Conservation (phyloP, 1,139 yeast genomes). For the Eremothecium sinecaudum region DNA sequence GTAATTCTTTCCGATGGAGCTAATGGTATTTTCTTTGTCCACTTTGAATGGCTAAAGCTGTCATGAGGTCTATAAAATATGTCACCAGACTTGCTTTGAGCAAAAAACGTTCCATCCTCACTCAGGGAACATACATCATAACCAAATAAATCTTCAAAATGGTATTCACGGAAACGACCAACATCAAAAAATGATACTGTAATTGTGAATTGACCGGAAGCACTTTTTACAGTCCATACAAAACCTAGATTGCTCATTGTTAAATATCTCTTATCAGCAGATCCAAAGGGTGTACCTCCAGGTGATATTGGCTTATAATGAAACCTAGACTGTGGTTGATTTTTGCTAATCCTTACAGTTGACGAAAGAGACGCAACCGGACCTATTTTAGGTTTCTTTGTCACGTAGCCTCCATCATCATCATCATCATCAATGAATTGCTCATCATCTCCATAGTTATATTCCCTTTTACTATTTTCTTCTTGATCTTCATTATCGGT, state of each 20-base stretch:
- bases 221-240: constrained; percentile 67
- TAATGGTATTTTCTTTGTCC: constrained; percentile 36
- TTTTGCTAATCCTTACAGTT: constrained; percentile 1
- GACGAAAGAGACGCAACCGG: constrained; percentile 1
- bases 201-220: constrained; percentile 43
- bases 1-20: constrained; percentile 40
- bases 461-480: constrained; percentile 23
- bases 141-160: constrained; percentile 65
- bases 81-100: constrained; percentile 35
- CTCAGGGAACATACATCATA: constrained; percentile 73
- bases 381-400: constrained; percentile 15
- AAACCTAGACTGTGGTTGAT: constrained; percentile 10
- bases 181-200: constrained; percentile 84
- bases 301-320: constrained; percentile 41
- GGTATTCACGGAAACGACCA: constrained; percentile 70
- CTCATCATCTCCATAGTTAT: constrained; percentile 31
- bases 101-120: constrained; percentile 57
- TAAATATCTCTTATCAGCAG: constrained; percentile 58
- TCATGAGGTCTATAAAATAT: constrained; percentile 38
- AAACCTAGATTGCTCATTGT: constrained; percentile 78
- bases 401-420: constrained; percentile 40
- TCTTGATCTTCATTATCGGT: constrained; percentile 8
- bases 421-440: constrained; percentile 51
- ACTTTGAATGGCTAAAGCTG: constrained; percentile 28
- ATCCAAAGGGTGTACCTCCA: constrained; percentile 78